Evolutionary conservation across 1,139 yeast species (phyloP), one percentile per base, ranked within the genome.

Genomic region (Kodamaea sp.): DNA sequence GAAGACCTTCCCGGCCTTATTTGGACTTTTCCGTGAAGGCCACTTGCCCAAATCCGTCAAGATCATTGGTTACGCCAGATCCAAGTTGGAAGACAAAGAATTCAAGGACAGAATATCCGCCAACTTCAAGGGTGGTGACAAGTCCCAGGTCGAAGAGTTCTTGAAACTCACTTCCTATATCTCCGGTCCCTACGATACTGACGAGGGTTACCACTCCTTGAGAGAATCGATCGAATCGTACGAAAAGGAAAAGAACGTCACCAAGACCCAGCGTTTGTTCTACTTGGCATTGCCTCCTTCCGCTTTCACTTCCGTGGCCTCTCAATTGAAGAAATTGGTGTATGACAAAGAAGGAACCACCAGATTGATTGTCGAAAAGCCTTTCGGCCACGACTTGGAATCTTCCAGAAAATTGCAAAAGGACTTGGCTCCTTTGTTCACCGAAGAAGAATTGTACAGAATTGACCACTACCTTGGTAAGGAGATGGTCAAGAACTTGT

Each of bases 391-490:
- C 57, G 97, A 92, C 61, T 76, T 90, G 51, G 77, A 74, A 42
- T 73, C 88, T 35, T 80, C 95, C 8, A 76, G 89, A 50, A 81
- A 78, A 52, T 71, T 92, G 57, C 97, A 89, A 67, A 60, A 67
- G 41, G 74, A 78, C 45, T 73, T 92, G 52, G 78, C 92, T 15
- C 97, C 97, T 9, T 66, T 90, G 37, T 92, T 92, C 78, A 66
- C 78, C 22, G 98, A 94, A 65, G 90, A 84, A 8, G 98, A 94
- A 67, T 71, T 90, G 35, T 94, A 78, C 71, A 81, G 98, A 70
- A 94, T 92, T 52, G 99, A 92, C 63, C 98, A 92, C 64, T 92
- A 94, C 61, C 73, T 94, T 51, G 98, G 98, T 48, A 92, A 92
- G 69, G 98, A 92, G 67, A 82, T 92, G 92, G 97, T 94, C 40